Base-by-base conservation (phyloP, 108 stramenopile species). In the Craspedostauros australis region DNA sequence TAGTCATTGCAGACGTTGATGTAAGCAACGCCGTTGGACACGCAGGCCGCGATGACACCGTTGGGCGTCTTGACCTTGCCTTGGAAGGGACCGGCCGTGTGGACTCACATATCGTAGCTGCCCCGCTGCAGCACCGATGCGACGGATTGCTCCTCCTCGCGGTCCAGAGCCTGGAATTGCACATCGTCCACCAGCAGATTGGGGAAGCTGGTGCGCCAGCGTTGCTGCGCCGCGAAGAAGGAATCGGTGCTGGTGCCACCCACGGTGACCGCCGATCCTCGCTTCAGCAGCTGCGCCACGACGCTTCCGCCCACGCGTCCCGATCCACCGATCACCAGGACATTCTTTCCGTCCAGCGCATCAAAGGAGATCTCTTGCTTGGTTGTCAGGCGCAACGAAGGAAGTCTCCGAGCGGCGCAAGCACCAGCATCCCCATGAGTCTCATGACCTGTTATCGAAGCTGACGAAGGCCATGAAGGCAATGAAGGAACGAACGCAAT, bases 41-140 rank as follows among this genome's bases (percentile, higher is more conserved):
- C 49, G 46, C 80, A 74, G 5, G 72, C 57, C 21, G 65, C 56
- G 2, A 88, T 46, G 1, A 93, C 58, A 11, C 62, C 67, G 27
- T 66, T 62, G 15, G 79, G 68, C 3, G 64, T 39, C 20, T 54
- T 53, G 0, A 54, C 66, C 18, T 79, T 66, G 7, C 82, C 80
- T 50, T 93, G 91, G 62, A 93, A 93, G 6, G 91, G 91, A 6
- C 91, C 91, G 0, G 85, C 91, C 1, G 86, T 88, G 62, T 93
- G 84, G 0, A 93, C 76, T 18, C 86, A 80, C 34, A 82, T 22
- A 30, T 60, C 78, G 28, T 40, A 49, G 11, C 44, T 50, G 0
- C 37, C 12, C 22, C 44, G 8, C 8, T 50, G 16, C 18, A 52
- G 43, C 3, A 36, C 31, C 4, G 24, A 23, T 5, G 4, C 4